Evolutionary conservation across 2,329 filamentous ascomycete genomes (phyloP).

Genomic region (Fusarium hainanense): DNA sequence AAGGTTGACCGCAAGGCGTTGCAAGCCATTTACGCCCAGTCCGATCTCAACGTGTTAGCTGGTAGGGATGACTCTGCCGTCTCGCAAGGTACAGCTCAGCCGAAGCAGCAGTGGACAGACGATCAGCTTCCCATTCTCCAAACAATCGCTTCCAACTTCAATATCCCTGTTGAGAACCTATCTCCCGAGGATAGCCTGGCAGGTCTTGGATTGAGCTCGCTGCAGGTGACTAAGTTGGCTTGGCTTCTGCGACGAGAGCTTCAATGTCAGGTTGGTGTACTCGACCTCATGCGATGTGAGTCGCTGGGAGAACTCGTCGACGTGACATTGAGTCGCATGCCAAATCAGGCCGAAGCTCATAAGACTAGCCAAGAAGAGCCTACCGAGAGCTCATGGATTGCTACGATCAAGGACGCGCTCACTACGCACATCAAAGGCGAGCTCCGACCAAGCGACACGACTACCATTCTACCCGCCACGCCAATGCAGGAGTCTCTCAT

Average conservation of each 20-base stretch:
- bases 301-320: slow-evolving; percentile 8
- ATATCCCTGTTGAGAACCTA: background rate
- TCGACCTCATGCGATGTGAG: slow-evolving; percentile 22
- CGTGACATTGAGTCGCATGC: slow-evolving; percentile 2
- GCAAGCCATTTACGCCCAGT: slow-evolving; percentile 4
- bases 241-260: slow-evolving; percentile 18
- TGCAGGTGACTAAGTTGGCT: slow-evolving; percentile 28
- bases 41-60: slow-evolving; percentile 6
- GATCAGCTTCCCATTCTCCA: background rate
- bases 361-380: accelerated
- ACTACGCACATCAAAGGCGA: background rate
- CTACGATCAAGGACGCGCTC: background rate
- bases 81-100: accelerated
- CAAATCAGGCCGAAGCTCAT: accelerated
- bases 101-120: background rate
- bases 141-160: slow-evolving; percentile 19
- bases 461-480: slow-evolving; percentile 1
- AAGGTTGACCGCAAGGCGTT: slow-evolving; percentile 29
- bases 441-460: slow-evolving; percentile 7
- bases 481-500: slow-evolving; percentile 28
- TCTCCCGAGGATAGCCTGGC: slow-evolving; percentile 18
- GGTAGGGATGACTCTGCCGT: background rate
- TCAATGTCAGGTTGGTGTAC: slow-evolving; percentile 15
- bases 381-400: background rate
- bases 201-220: slow-evolving; percentile 22